Percentiles rank a stretch among this genome's conserved stretches.
These are phyloP conservation scores for Cardiospermum halicacabum DNA, from an alignment of 345 rosid genomes.

Conservation along the genomic window DNA sequence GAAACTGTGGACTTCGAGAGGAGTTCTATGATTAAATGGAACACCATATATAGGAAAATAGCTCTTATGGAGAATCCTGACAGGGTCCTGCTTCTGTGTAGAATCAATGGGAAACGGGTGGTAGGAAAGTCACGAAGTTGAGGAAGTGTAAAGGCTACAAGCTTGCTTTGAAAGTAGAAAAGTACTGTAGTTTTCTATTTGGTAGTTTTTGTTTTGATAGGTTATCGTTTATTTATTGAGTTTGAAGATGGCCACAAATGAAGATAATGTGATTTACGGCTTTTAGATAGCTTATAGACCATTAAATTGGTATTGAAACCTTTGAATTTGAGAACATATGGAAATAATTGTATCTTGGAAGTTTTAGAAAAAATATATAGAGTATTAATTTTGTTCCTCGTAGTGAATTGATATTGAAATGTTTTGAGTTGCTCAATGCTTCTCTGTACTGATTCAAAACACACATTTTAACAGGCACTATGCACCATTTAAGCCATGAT, in stretches of 20 bases:
- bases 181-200: neutral
- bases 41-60: constrained; percentile 64
- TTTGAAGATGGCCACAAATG: neutral
- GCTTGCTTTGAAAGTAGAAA: constrained; percentile 77
- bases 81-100: constrained; percentile 62
- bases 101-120: constrained; percentile 65
- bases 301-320: no score
- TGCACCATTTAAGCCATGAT: constrained; percentile 93
- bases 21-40: constrained; percentile 75
- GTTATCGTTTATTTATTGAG: neutral
- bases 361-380: no score
- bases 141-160: constrained; percentile 67
- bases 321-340: no score
- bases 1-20: constrained; percentile 73
- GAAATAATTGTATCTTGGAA: no score
- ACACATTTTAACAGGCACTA: constrained; percentile 48
- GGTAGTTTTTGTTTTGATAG: neutral
- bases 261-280: no score
- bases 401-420: no score
- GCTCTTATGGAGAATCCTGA: constrained; percentile 75
- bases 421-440: neutral
- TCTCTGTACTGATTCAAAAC: neutral
- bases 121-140: constrained; percentile 68
- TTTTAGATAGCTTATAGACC: no score
- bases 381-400: no score